Percentiles rank a stretch among this genome's conserved stretches.
Conservation (phyloP, 164 flowering plant genomes). For the Umbellularia californica region DNA sequence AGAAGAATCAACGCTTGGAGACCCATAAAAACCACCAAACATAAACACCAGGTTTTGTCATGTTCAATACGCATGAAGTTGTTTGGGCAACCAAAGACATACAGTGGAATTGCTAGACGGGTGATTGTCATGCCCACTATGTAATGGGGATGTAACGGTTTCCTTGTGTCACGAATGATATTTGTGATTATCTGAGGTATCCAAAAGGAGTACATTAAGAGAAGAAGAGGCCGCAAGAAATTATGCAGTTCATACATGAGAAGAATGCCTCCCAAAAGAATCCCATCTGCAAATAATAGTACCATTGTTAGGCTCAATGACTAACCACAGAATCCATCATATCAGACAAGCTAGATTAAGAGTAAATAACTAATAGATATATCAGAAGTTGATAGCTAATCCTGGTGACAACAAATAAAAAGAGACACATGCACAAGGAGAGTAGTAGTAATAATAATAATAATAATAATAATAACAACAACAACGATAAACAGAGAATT, state of each 20-base stretch:
- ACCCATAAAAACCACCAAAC: conserved; percentile 58
- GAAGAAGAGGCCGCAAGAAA: conserved; percentile 67
- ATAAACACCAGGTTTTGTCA: conserved; percentile 77
- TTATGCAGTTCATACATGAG: conserved; percentile 91
- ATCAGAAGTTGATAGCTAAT: no score
- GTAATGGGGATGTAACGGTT: conserved; percentile 92
- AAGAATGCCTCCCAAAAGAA: conserved; percentile 94
- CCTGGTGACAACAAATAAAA: no score
- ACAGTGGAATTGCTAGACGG: conserved; percentile 87
- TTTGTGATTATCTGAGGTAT: conserved; percentile 89
- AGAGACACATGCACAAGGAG: no score
- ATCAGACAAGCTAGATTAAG: neutral
- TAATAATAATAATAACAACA: no score
- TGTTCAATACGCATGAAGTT: conserved; percentile 94
- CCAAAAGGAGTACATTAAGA: conserved; percentile 92
- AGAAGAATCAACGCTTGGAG: conserved; percentile 83
- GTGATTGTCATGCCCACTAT: conserved; percentile 84
- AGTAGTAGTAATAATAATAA: no score
- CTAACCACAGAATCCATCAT: neutral
- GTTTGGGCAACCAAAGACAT: conserved; percentile 88
- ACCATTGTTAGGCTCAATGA: neutral
- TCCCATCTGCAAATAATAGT: conserved; percentile 68
- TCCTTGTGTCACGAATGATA: conserved; percentile 84
- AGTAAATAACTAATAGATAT: no score
- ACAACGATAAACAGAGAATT: no score